A percentile compares a stretch with the other conserved stretches of the same genome.
Evolutionary conservation across 306 rosid genomes (phyloP).

Genomic region (Cercis canadensis): DNA sequence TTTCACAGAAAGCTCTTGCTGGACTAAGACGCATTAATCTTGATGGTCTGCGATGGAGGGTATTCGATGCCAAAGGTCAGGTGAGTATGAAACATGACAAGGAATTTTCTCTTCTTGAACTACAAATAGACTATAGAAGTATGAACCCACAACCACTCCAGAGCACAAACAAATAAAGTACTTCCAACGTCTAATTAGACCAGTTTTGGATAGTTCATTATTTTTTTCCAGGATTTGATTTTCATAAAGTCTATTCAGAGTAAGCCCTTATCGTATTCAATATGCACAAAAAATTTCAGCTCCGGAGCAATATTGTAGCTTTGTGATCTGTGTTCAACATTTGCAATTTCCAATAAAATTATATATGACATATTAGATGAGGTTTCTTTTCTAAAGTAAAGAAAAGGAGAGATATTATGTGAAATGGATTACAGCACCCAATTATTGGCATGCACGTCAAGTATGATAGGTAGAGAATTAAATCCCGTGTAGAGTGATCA

Average conservation of each 20-base stretch:
- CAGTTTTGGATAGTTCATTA: neutral
- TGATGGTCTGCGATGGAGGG: constrained; percentile 90
- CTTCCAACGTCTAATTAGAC: constrained; percentile 9
- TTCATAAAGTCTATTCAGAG: neutral
- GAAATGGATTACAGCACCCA: constrained; percentile 21
- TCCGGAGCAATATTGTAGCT: neutral
- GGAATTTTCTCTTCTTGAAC: neutral
- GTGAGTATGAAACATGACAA: constrained; percentile 38
- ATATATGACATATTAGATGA: constrained; percentile 7
- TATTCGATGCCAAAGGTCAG: constrained; percentile 94
- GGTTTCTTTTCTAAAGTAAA: too few relatives aligned
- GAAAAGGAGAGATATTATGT: neutral
- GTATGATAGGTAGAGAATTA: constrained; percentile 4
- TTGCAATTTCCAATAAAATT: neutral
- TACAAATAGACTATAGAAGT: neutral
- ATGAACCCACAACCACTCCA: neutral
- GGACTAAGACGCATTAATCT: constrained; percentile 86
- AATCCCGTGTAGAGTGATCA: neutral
- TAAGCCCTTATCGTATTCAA: neutral
- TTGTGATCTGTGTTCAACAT: neutral
- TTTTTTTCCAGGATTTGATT: too few relatives aligned
- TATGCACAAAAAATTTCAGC: constrained; percentile 9
- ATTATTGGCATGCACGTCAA: constrained; percentile 11
- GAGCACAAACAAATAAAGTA: neutral
- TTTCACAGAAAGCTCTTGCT: constrained; percentile 83